Conservation (phyloP, 306 rosid genomes). For the Lathyrus oleraceus region DNA sequence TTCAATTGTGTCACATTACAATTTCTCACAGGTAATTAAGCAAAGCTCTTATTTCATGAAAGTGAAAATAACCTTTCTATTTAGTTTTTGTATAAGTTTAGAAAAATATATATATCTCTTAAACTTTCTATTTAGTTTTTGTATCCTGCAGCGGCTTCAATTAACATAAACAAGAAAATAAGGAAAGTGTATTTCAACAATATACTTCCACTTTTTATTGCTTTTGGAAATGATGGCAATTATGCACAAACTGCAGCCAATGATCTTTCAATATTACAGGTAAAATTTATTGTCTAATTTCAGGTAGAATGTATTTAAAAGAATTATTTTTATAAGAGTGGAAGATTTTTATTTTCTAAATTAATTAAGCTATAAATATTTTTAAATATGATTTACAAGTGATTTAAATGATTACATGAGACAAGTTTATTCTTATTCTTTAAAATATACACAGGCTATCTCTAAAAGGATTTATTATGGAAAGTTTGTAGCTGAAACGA, state of each 20-base stretch:
- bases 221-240: constrained; percentile 72
- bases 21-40: constrained; percentile 52
- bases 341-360: no score
- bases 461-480: constrained; percentile 92
- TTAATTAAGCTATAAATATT: no score
- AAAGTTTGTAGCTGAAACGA: constrained; percentile 85
- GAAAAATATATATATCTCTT: background rate
- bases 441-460: constrained; percentile 59
- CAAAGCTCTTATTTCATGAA: background rate
- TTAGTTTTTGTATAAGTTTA: no score
- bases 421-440: background rate
- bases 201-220: constrained; percentile 61
- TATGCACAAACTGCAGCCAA: constrained; percentile 79
- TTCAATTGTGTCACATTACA: constrained; percentile 55
- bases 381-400: no score
- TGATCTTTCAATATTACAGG: constrained; percentile 88
- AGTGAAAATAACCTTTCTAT: background rate
- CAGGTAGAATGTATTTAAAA: background rate
- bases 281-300: background rate
- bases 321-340: no score
- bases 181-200: constrained; percentile 60
- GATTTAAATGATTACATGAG: no score
- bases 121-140: constrained; percentile 51
- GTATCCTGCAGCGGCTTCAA: constrained; percentile 60
- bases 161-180: constrained; percentile 65